A percentile compares a stretch with the other conserved stretches of the same genome.
Conservation (phyloP, 352 stramenopile species). For the Phytophthora niederhauseri region DNA sequence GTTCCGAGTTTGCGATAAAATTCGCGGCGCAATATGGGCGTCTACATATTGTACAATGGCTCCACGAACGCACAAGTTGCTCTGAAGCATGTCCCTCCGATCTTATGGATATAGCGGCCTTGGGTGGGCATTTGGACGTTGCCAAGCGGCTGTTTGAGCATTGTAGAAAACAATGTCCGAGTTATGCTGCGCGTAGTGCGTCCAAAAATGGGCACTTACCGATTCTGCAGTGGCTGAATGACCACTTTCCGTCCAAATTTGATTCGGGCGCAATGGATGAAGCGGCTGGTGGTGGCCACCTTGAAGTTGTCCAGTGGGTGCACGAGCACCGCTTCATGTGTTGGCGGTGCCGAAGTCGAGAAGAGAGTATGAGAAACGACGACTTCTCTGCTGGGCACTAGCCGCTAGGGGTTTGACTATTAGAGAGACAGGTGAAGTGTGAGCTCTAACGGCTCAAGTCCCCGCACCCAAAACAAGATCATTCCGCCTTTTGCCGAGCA, state of each 20-base stretch:
- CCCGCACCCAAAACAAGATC: too few species aligned
- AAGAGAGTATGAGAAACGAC: neutral
- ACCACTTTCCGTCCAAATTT: neutral
- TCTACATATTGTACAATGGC: neutral
- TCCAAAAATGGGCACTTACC: neutral
- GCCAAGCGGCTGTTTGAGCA: neutral
- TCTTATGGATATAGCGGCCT: neutral
- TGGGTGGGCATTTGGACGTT: neutral
- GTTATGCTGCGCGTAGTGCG: neutral
- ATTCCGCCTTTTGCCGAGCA: too few species aligned
- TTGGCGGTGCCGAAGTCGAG: neutral
- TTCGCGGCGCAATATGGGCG: neutral
- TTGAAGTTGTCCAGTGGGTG: neutral
- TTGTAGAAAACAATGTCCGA: neutral
- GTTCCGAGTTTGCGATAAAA: neutral
- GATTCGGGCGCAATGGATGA: neutral
- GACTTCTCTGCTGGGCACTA: neutral
- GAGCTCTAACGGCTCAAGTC: too few species aligned
- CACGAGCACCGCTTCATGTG: neutral
- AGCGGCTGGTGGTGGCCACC: neutral
- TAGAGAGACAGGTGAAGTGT: too few species aligned
- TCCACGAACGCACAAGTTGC: neutral
- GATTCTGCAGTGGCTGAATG: neutral
- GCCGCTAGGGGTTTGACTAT: too few species aligned
- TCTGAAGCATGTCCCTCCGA: neutral